Conservation (phyloP, 371 early-diverging fungal genomes). For the Dentiscutata heterogama region DNA sequence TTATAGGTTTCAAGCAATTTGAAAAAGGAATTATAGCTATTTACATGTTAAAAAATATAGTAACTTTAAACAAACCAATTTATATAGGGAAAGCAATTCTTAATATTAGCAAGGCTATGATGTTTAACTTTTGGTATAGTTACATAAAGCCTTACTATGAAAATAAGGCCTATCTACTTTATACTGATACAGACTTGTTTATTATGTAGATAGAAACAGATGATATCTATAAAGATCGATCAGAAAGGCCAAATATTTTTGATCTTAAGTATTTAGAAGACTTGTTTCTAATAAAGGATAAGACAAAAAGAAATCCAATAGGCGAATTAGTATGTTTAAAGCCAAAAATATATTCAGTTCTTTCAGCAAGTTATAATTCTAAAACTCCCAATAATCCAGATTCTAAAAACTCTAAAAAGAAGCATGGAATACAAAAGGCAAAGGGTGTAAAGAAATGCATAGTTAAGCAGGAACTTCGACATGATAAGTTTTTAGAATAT, state of each 20-base stretch:
- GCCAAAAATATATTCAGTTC: constrained; percentile 39
- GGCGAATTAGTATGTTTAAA: constrained; percentile 37
- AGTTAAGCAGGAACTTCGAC: constrained; percentile 27
- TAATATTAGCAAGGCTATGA: constrained; percentile 19
- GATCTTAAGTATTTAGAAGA: constrained; percentile 19
- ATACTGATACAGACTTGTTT: constrained; percentile 32
- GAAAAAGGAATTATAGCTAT: constrained; percentile 3
- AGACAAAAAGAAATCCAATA: constrained; percentile 3
- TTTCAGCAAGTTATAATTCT: constrained; percentile 22
- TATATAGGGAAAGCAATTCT: constrained; percentile 19
- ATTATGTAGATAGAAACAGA: constrained; percentile 29
- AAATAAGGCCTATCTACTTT: constrained; percentile 40
- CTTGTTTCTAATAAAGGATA: constrained; percentile 39
- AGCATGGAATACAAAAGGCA: constrained; percentile 29
- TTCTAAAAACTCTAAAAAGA: not conserved
- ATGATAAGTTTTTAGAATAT: constrained; percentile 41
- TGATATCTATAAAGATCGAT: constrained; percentile 10
- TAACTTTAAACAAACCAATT: constrained; percentile 18
- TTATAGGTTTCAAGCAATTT: not conserved
- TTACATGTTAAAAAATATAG: constrained; percentile 1
- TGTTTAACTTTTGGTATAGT: constrained; percentile 24
- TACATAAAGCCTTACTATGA: constrained; percentile 35
- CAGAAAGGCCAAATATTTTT: not conserved
- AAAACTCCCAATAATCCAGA: constrained; percentile 27
- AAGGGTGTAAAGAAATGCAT: constrained; percentile 40